Base-by-base conservation (phyloP, 2,329 filamentous ascomycete species). In the Pseudocercospora vitis region DNA sequence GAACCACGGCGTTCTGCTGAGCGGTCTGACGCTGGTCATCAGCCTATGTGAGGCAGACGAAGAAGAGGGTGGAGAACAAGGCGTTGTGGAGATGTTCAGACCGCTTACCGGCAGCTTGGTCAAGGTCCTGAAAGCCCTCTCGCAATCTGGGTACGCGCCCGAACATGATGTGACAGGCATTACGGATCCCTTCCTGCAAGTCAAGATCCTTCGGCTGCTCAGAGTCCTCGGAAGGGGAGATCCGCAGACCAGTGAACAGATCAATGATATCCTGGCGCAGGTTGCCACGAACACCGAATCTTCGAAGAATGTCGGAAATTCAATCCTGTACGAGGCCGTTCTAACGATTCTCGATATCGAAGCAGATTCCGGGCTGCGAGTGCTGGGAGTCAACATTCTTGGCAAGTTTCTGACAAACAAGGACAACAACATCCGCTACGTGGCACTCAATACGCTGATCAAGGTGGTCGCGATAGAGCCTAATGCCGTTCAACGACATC, bases 341-440 rank as follows among this genome's bases (percentile, higher is more conserved):
- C 84, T 94, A 37, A 99, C 94, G 0, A 99, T 99, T 62, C 84
- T 99, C 45, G 94, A 99, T 63, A 97, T 99, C 50, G 94, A 99
- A 73, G 95, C 94, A 18, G 95, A 99, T 69, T 96, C 94, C 7
- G 92, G 94, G 29, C 76, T 99, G 59, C 82, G 95, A 47, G 94
- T 99, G 18, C 81, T 99, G 21, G 94, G 94, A 67, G 94, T 99
- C 64, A 99, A 99, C 70, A 99, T 99, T 61, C 83, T 99, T 19
- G 94, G 95, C 70, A 99, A 97, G 71, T 99, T 99, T 75, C 76
- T 99, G 58, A 87, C 91, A n/a, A 99, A 99, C 77, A 86, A 92
- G 64, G 94, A 99, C 74, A 99, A 99, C 79, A 99, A 99, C 70
- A 99, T 99, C 66, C 87, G 94, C 72, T 99, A 99, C 68, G 94